A percentile compares a stretch with the other conserved stretches of the same genome.
These are phyloP conservation scores for Rosa multiflora DNA, from an alignment of 306 rosid species.

Conservation along the genomic window DNA sequence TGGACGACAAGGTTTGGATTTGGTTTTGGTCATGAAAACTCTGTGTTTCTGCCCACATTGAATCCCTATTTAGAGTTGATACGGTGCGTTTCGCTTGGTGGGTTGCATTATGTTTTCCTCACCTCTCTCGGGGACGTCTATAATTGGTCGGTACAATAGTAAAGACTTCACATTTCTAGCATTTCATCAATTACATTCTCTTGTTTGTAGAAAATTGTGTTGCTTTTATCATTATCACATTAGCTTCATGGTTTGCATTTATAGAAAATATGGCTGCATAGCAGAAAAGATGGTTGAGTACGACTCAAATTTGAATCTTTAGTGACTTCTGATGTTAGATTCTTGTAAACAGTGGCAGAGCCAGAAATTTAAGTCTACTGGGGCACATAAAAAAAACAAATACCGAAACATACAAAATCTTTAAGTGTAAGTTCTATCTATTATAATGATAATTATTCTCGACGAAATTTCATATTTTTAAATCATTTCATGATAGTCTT, in stretches of 20 bases:
- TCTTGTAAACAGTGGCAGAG: too few relatives aligned
- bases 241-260: not conserved
- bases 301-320: not conserved
- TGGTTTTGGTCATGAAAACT: constrained; percentile 85
- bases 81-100: constrained; percentile 67
- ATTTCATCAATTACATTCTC: not conserved
- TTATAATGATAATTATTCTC: too few relatives aligned
- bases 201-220: not conserved
- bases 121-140: constrained; percentile 65
- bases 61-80: constrained; percentile 63
- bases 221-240: not conserved
- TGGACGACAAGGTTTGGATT: constrained; percentile 65
- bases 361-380: too few relatives aligned
- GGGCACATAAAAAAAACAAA: too few relatives aligned
- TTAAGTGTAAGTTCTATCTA: too few relatives aligned
- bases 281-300: not conserved
- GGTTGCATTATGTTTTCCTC: constrained; percentile 74
- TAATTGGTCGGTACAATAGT: constrained; percentile 70
- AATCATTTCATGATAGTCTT: too few relatives aligned
- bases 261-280: not conserved
- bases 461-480: too few relatives aligned
- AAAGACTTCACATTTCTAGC: constrained; percentile 16
- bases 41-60: constrained; percentile 67
- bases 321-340: not conserved
- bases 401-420: too few relatives aligned